Conservation (phyloP, 495 filamentous ascomycete genomes). For the Aspergillus asperescens region DNA sequence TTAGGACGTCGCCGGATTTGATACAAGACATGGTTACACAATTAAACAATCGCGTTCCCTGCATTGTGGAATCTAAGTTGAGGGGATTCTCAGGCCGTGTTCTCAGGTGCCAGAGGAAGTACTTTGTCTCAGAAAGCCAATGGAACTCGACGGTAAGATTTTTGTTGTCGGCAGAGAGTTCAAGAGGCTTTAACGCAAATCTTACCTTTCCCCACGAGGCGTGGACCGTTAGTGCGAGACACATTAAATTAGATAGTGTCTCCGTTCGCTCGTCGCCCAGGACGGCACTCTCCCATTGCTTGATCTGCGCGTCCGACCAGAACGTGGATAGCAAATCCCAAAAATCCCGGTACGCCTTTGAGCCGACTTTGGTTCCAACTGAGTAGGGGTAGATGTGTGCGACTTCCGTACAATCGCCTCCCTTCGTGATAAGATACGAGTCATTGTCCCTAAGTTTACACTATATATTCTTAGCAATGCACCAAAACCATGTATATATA, state of each 20-base stretch:
- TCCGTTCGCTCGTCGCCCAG: not conserved
- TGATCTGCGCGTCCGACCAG: not conserved
- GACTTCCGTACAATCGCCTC: not conserved
- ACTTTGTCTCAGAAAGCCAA: not conserved
- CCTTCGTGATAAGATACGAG: too few relatives aligned
- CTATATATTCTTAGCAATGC: too few relatives aligned
- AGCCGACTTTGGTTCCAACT: not conserved
- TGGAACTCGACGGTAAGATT: not conserved
- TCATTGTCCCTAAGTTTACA: too few relatives aligned
- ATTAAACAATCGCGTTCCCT: not conserved
- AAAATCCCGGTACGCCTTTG: not conserved
- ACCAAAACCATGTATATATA: too few relatives aligned
- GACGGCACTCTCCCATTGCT: not conserved
- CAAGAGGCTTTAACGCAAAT: not conserved
- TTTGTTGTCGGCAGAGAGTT: not conserved
- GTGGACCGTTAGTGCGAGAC: not conserved
- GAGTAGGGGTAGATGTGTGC: not conserved
- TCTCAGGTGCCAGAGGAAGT: not conserved
- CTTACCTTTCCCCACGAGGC: not conserved
- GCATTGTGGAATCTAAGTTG: not conserved
- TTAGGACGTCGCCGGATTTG: not conserved
- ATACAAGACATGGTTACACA: not conserved
- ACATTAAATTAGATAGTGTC: not conserved
- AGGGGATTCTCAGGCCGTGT: not conserved
- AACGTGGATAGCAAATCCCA: not conserved